Base-by-base conservation (phyloP, 768 basidiomycete species). In the Mycena metata region DNA sequence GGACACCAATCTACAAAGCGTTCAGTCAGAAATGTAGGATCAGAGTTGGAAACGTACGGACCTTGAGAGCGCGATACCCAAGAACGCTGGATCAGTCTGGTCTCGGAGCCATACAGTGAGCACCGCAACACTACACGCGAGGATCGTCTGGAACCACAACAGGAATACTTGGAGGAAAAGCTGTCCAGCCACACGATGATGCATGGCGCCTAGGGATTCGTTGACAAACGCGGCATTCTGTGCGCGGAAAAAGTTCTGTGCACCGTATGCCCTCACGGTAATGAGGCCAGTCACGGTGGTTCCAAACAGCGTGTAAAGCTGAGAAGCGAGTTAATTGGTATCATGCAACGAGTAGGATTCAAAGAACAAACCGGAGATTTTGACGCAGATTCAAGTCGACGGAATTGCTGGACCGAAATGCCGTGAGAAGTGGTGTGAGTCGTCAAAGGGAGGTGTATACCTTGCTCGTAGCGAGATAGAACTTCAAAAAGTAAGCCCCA, bases 381-480 rank as follows among this genome's bases (percentile, higher is more conserved):
- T 2, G 67, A 69, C 2, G 30, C 67, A 2, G 33, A 35, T 46
- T 69, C 67, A 16, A 69, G 67, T 42, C 67, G 33, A 7, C 67
- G 67, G 59, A 67, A 60, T 67, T 67, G 66, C 66, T 67, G 58
- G 19, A 60, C 15, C 5, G 30, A 50, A 26, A 3, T 16, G n/a
- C 11, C 15, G 36, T 50, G 13, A 47, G 26, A 42, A 23, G n/a
- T n/a, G n/a, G n/a, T n/a, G 30, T 3, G 30, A 3, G 6, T 8
- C 4, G 2, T 12, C 17, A 24, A 11, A 3, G 35, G 23, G 10
- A 42, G 45, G 26, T n/a, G 43, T 12, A 36, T 49, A 69, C 68
- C 68, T 69, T 69, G 63, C 68, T 69, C 19, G 68, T 69, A 24
- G 43, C 24, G 36, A 69, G 63, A 64, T 69, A 69, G 19, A 60